Base-by-base conservation (phyloP, 2,329 filamentous ascomycete genomes). In the Colletotrichum chrysophilum region DNA sequence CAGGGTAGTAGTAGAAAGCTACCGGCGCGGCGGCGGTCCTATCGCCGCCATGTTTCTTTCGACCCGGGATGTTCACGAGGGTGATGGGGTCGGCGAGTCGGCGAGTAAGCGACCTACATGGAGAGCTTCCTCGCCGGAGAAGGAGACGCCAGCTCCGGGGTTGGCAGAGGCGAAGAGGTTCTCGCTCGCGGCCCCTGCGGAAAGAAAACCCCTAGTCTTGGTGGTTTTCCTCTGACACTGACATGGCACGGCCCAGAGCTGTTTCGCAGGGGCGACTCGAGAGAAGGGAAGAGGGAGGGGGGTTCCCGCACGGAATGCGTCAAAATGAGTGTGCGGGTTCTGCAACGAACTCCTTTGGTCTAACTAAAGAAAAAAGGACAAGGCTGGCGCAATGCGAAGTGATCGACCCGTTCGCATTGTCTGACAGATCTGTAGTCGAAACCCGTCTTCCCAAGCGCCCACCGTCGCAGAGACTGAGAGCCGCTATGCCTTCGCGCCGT, bases 241-340 rank as follows among this genome's bases (percentile, higher is more conserved):
- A 56, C 58, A 75, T 61, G 36, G 70, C 74, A 65, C 74, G 70
- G 56, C 66, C 70, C 70, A 70, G 28, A 52, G 18, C 32, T 58
- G 73, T 65, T 74, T 68, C 62, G 70, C 64, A 74, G 64, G 62
- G 70, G 56, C 38, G 38, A 48, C 9, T 48, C 38, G 18, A 48
- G 38, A n/a, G 38, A 48, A 43, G 38, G 18, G 38, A 48, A 48
- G 38, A 48, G 18, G 36, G 18, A n/a, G 38, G 36, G 36, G 38
- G 38, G 18, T n/a, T 48, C 30, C 36, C 32, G 24, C 38, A 60
- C 26, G 61, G 68, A 66, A 66, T 66, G 68, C 52, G 18, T 30
- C 71, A 68, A 26, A 43, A 9, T 55, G 52, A 26, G 16, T 48
- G 52, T 34, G 61, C 70, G 65, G 21, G 55, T 21, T 43, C 36